A percentile compares a stretch with the other conserved stretches of the same genome.
Evolutionary conservation across 2,329 filamentous ascomycete species (phyloP).

Genomic region (Aspergillus brunneoviolaceus): DNA sequence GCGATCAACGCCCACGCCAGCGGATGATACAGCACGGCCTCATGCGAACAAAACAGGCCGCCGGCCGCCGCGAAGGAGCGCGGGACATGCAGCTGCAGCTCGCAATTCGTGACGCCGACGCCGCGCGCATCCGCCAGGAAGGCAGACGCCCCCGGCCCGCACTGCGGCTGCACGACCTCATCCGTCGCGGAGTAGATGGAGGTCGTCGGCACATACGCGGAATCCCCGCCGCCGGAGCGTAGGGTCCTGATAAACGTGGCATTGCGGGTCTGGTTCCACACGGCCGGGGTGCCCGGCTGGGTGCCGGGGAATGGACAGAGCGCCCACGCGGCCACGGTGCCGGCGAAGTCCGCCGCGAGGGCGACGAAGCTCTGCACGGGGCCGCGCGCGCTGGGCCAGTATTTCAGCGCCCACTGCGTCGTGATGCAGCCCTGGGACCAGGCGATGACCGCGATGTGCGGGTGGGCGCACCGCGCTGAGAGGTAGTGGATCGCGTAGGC

Average conservation of each 20-base stretch:
- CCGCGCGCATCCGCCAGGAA: neutral
- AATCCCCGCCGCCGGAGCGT: constrained; percentile 43
- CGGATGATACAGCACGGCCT: constrained; percentile 50
- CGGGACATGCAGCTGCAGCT: constrained; percentile 47
- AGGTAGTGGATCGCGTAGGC: constrained; percentile 55
- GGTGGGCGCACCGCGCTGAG: constrained; percentile 22
- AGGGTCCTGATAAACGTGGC: neutral
- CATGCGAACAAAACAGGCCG: constrained; percentile 47
- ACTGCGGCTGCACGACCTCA: constrained; percentile 54
- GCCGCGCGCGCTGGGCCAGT: constrained; percentile 53
- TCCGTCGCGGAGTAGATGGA: constrained; percentile 52
- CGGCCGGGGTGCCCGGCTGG: constrained; percentile 31
- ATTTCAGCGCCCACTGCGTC: constrained; percentile 57
- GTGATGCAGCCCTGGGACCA: constrained; percentile 57
- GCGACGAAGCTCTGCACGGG: constrained; percentile 50
- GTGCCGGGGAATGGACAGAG: constrained; percentile 48
- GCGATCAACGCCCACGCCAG: constrained; percentile 24
- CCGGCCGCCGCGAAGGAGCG: constrained; percentile 34
- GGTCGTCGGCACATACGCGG: constrained; percentile 55
- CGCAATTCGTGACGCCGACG: constrained; percentile 44
- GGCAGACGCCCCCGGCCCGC: constrained; percentile 45
- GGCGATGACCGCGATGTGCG: constrained; percentile 45
- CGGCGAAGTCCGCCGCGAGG: constrained; percentile 53
- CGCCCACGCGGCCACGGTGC: constrained; percentile 28
- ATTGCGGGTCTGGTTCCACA: neutral